Conservation (phyloP, 2,329 filamentous ascomycete species). For the Aspergillus udagawae region DNA sequence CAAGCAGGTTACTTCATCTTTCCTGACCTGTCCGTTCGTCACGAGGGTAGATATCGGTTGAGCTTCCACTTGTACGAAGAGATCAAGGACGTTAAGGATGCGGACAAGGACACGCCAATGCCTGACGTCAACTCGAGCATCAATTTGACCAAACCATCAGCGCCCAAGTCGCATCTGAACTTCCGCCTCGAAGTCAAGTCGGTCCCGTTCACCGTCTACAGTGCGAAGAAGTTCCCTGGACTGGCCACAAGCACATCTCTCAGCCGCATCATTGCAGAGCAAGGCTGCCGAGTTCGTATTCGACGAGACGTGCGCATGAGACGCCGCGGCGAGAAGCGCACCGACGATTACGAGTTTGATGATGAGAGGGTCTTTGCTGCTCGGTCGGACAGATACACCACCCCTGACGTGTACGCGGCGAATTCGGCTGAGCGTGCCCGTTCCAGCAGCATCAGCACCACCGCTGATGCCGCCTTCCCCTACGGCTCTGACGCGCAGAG, state of each 20-base stretch:
- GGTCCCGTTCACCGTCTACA: constrained; percentile 79
- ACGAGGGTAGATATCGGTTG: constrained; percentile 89
- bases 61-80: constrained; percentile 93
- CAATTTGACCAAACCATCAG: constrained; percentile 37
- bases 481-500: constrained; percentile 43
- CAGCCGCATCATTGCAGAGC: constrained; percentile 88
- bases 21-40: constrained; percentile 89
- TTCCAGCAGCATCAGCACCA: constrained; percentile 56
- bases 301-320: constrained; percentile 91
- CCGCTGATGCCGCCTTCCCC: constrained; percentile 44
- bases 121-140: constrained; percentile 23
- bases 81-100: constrained; percentile 78
- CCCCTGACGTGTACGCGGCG: constrained; percentile 47
- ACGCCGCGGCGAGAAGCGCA: constrained; percentile 68
- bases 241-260: constrained; percentile 83
- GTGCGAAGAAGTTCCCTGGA: constrained; percentile 97
- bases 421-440: constrained; percentile 52
- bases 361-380: constrained; percentile 47
- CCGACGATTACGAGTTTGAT: constrained; percentile 65
- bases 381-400: constrained; percentile 47
- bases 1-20: constrained; percentile 93
- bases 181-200: constrained; percentile 91
- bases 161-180: constrained; percentile 61
- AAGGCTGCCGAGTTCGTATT: constrained; percentile 94
- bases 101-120: constrained; percentile 55